Evolutionary conservation across 768 basidiomycete genomes (phyloP).

Genomic region (Russula vinacea): DNA sequence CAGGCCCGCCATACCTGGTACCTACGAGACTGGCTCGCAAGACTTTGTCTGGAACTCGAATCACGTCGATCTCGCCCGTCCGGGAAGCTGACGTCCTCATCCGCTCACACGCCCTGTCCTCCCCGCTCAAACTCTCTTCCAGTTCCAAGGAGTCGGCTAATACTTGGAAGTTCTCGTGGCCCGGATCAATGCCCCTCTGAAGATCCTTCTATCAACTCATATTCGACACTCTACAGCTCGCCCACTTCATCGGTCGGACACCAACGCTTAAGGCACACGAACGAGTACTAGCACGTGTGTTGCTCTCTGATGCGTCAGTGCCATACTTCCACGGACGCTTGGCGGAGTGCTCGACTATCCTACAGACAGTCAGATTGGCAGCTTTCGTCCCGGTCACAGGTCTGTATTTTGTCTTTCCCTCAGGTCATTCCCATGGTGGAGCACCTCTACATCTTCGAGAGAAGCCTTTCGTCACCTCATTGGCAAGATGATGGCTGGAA

Average conservation of each 20-base stretch:
- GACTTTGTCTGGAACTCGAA: neutral
- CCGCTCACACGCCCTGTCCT: neutral
- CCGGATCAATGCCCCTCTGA: neutral
- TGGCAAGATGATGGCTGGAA: neutral
- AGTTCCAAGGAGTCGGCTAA: neutral
- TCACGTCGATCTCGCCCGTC: too few relatives aligned
- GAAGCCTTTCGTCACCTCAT: neutral
- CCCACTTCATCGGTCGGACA: neutral
- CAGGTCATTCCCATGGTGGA: neutral
- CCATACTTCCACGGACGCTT: neutral
- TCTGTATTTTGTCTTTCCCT: neutral
- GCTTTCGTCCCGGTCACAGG: neutral
- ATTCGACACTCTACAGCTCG: neutral
- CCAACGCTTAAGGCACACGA: neutral
- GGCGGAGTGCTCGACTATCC: neutral
- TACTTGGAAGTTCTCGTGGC: neutral
- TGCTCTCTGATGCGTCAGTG: neutral
- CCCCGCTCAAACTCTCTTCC: neutral
- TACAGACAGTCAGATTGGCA: neutral
- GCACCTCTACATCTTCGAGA: neutral
- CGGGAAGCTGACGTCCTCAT: neutral
- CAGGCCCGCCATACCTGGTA: too few relatives aligned
- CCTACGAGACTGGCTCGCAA: too few relatives aligned
- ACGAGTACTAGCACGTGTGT: neutral
- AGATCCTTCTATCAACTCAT: neutral